phyloP scores from a whole-genome alignment of 345 rosid genomes.

The Boechera retrofracta region DNA sequence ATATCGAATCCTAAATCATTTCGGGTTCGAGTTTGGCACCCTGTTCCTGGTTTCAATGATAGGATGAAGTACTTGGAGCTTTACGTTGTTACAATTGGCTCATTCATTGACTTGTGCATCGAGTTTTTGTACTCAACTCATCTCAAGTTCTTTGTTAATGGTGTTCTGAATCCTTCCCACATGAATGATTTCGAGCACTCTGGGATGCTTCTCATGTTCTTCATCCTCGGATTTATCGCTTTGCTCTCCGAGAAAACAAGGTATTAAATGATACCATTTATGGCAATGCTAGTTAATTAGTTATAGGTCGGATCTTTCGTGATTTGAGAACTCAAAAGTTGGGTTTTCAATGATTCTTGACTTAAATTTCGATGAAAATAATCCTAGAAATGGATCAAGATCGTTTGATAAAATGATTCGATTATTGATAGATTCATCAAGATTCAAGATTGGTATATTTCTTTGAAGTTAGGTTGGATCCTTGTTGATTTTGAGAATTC shows the following conservation, averaged over 20 bases:
- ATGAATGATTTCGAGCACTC: slow-evolving; percentile 96
- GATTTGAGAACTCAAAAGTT: neutral
- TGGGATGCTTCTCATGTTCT: slow-evolving; percentile 98
- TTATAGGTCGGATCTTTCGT: slow-evolving; percentile 14
- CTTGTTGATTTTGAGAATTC: neutral
- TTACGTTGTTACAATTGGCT: slow-evolving; percentile 72
- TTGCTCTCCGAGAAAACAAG: slow-evolving; percentile 82
- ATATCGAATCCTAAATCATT: slow-evolving; percentile 67
- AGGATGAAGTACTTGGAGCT: slow-evolving; percentile 83
- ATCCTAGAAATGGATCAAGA: neutral
- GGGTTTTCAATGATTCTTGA: neutral
- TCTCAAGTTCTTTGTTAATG: slow-evolving; percentile 77
- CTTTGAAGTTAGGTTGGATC: slow-evolving; percentile 2
- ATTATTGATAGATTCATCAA: neutral
- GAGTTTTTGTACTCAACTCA: slow-evolving; percentile 95
- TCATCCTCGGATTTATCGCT: slow-evolving; percentile 68
- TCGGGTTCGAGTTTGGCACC: slow-evolving; percentile 83
- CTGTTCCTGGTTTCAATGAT: slow-evolving; percentile 82
- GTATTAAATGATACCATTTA: slow-evolving; percentile 40
- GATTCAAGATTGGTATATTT: neutral
- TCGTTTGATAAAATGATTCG: neutral
- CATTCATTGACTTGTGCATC: slow-evolving; percentile 78
- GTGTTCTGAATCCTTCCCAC: slow-evolving; percentile 82
- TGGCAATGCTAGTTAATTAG: neutral
- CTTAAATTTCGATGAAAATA: neutral